phyloP scores from a whole-genome alignment of 495 filamentous ascomycete genomes.

The Xylaria venustula region DNA sequence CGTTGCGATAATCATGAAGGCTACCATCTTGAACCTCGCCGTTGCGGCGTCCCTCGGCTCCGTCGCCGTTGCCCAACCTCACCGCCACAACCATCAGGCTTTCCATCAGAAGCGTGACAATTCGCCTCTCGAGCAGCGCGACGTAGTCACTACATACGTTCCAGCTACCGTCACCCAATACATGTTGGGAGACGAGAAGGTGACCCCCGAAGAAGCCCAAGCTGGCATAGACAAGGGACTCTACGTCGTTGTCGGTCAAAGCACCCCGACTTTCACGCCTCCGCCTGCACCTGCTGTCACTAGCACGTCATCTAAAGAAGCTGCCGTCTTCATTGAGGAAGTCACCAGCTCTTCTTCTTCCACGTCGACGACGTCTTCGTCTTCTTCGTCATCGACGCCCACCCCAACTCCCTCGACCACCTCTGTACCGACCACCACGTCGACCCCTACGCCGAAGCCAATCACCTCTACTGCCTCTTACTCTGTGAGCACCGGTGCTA shows the following conservation, averaged over 20 bases:
- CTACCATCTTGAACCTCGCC: slow-evolving; percentile 38
- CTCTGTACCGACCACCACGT: slow-evolving; percentile 21
- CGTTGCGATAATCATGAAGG: slow-evolving; percentile 46
- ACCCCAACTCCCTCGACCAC: slow-evolving; percentile 18
- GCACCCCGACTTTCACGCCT: slow-evolving; percentile 41
- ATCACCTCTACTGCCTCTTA: slow-evolving; percentile 1
- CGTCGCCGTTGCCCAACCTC: slow-evolving; percentile 44
- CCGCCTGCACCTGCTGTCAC: slow-evolving; percentile 32
- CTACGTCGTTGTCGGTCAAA: slow-evolving; percentile 49
- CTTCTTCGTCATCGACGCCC: slow-evolving; percentile 16
- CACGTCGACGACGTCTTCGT: slow-evolving; percentile 18
- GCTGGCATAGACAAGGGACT: slow-evolving; percentile 58
- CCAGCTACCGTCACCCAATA: slow-evolving; percentile 59
- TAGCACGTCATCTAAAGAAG: slow-evolving; percentile 29
- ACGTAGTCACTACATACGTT: slow-evolving; percentile 36
- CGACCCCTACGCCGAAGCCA: slow-evolving; percentile 10
- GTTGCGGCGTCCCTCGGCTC: slow-evolving; percentile 47
- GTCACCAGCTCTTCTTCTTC: slow-evolving; percentile 25
- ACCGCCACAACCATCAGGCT: slow-evolving; percentile 42
- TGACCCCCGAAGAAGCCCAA: slow-evolving; percentile 58
- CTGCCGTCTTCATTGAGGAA: slow-evolving; percentile 30
- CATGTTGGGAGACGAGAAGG: slow-evolving; percentile 54
- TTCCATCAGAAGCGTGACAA: slow-evolving; percentile 38
- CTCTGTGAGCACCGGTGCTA: slow-evolving; percentile 34
- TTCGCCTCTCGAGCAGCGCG: slow-evolving; percentile 43